A percentile compares a stretch with the other conserved stretches of the same genome.
Conservation (phyloP, 306 rosid genomes). For the Lablab purpureus region DNA sequence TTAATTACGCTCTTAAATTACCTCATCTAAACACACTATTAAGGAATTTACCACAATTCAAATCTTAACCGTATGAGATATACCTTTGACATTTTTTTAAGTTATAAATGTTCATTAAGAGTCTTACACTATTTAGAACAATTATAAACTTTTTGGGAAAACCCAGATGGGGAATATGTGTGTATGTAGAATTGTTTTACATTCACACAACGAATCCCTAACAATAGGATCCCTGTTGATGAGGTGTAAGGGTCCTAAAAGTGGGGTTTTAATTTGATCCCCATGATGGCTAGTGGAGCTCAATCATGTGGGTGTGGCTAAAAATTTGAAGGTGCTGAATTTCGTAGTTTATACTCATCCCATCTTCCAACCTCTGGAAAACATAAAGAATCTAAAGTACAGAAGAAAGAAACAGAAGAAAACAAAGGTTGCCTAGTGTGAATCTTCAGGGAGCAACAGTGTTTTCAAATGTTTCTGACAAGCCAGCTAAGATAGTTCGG, state of each 20-base stretch:
- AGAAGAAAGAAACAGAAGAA: conserved; percentile 23
- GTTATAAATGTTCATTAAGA: too few species aligned
- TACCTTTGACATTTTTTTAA: too few species aligned
- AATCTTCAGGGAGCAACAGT: conserved; percentile 39
- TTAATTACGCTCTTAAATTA: too few species aligned
- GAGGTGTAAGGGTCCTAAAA: not conserved
- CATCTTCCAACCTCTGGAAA: conserved; percentile 49
- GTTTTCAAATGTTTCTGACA: conserved; percentile 52
- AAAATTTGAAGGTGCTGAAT: conserved; percentile 43
- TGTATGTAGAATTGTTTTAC: too few species aligned
- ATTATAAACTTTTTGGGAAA: too few species aligned
- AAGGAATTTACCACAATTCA: too few species aligned
- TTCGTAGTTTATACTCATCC: conserved; percentile 49
- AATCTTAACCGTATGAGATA: too few species aligned
- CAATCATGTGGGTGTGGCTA: conserved; percentile 44
- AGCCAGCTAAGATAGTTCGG: conserved; percentile 56
- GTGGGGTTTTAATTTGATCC: conserved; percentile 28
- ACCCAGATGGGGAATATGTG: too few species aligned
- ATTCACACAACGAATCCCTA: too few species aligned
- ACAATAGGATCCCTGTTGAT: too few species aligned
- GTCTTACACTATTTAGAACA: too few species aligned
- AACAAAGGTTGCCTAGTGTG: conserved; percentile 46
- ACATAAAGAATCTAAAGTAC: conserved; percentile 51
- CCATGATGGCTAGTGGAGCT: conserved; percentile 31
- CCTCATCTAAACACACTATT: too few species aligned